A percentile compares a stretch with the other conserved stretches of the same genome.
Evolutionary conservation across 73 alveolate species (phyloP).

Genomic region (Tetrahymena borealis): DNA sequence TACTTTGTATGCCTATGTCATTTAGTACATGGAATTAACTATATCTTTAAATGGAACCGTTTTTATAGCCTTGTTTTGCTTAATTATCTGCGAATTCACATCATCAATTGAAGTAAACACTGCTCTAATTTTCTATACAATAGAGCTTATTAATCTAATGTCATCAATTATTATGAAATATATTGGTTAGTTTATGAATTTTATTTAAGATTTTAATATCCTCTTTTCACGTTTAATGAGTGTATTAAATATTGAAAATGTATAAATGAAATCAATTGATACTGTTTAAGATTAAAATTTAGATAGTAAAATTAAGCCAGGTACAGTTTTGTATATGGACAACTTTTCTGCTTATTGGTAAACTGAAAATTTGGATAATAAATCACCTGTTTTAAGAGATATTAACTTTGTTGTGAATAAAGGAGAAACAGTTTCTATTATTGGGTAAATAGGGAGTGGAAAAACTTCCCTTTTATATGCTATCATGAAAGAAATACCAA

Average conservation of each 20-base stretch:
- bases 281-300: not conserved
- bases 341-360: not conserved
- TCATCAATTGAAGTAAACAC: not conserved
- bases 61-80: conserved; percentile 26
- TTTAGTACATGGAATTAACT: conserved; percentile 6
- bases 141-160: not conserved
- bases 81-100: not conserved
- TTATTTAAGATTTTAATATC: not conserved
- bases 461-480: conserved; percentile 39
- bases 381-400: conserved; percentile 24
- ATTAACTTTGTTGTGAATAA: conserved; percentile 47
- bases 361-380: not conserved
- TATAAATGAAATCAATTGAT: not conserved
- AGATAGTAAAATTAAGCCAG: not conserved
- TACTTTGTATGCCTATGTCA: not conserved
- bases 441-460: conserved; percentile 49
- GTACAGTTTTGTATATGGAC: conserved; percentile 3
- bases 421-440: conserved; percentile 54
- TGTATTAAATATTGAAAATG: not conserved
- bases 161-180: not conserved
- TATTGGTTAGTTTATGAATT: not conserved
- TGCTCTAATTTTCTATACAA: conserved; percentile 6
- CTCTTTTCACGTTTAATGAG: not conserved
- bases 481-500: conserved; percentile 16
- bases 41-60: conserved; percentile 11